Evolutionary conservation across 2,329 filamentous ascomycete genomes (phyloP).

Genomic region (Dactylellina sp.): DNA sequence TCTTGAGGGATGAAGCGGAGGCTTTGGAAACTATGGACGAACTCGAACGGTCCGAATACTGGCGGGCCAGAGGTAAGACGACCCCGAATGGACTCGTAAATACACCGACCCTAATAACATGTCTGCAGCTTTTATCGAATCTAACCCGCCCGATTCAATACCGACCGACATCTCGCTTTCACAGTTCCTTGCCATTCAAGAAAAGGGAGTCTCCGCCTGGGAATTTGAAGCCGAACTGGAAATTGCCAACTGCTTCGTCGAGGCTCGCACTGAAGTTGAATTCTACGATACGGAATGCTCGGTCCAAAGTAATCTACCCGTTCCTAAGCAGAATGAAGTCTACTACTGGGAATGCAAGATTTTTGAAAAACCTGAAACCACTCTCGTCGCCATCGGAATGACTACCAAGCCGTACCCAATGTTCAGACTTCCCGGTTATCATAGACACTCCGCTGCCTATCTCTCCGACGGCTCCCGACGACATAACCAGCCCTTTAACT

Average conservation of each 20-base stretch:
- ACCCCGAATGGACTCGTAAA: neutral
- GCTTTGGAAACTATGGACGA: slow-evolving; percentile 97
- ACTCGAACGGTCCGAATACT: slow-evolving; percentile 86
- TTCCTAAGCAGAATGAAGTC: slow-evolving; percentile 98
- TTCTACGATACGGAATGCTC: slow-evolving; percentile 99
- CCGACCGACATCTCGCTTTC: slow-evolving; percentile 98
- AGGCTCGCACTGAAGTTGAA: slow-evolving; percentile 94
- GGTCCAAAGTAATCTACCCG: slow-evolving; percentile 94
- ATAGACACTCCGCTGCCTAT: slow-evolving; percentile 93
- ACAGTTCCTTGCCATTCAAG: slow-evolving; percentile 97
- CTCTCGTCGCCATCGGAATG: slow-evolving; percentile 89
- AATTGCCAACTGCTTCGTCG: slow-evolving; percentile 98
- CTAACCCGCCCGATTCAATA: slow-evolving; percentile 92
- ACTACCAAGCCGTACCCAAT: slow-evolving; percentile 96
- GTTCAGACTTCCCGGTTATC: slow-evolving; percentile 91
- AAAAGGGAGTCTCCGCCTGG: slow-evolving; percentile 99
- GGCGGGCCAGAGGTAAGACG: slow-evolving; percentile 87
- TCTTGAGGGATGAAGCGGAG: slow-evolving; percentile 91
- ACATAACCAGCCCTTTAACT: slow-evolving; percentile 89
- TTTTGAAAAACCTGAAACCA: slow-evolving; percentile 93
- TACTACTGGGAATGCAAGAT: slow-evolving; percentile 99
- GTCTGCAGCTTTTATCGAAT: slow-evolving; percentile 83
- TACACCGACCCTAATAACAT: slow-evolving; percentile 53
- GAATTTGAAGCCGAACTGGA: slow-evolving; percentile 99
- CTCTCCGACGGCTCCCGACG: slow-evolving; percentile 86